phyloP scores from a whole-genome alignment of 495 filamentous ascomycete genomes.

The Annulohypoxylon bovei region DNA sequence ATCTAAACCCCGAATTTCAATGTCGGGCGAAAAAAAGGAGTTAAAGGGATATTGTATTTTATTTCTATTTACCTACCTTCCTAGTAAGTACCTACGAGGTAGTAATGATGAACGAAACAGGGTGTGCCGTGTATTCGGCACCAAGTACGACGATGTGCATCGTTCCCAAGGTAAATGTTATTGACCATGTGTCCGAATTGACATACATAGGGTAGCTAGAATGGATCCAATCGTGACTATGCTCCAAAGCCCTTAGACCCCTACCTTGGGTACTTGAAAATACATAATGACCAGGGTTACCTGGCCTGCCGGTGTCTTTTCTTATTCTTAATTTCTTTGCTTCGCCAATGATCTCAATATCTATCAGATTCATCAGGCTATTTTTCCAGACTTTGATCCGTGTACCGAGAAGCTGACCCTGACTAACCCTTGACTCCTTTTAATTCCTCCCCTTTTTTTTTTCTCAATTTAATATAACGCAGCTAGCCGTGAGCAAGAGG shows the following conservation, averaged over 20 bases:
- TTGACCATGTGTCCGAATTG: conserved; percentile 18
- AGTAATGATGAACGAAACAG: conserved; percentile 1
- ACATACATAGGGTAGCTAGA: conserved; percentile 1
- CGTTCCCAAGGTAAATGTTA: neutral
- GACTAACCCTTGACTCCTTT: conserved; percentile 19
- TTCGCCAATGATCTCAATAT: conserved; percentile 23
- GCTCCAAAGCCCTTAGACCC: neutral
- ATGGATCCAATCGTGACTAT: conserved; percentile 23
- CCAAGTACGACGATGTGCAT: neutral
- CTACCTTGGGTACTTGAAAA: conserved; percentile 1
- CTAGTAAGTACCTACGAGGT: neutral
- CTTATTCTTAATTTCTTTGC: conserved; percentile 18
- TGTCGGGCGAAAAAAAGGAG: neutral
- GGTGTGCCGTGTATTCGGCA: neutral
- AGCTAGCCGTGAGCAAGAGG: neutral
- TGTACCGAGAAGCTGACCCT: conserved; percentile 29
- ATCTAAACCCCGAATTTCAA: neutral
- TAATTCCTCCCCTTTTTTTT: neutral
- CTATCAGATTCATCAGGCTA: conserved; percentile 26
- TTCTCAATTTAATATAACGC: conserved; percentile 24
- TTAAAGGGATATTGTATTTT: neutral
- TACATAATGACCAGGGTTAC: conserved; percentile 27
- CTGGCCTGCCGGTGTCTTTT: neutral
- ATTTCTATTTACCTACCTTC: neutral
- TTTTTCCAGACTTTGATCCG: conserved; percentile 24